phyloP scores from a whole-genome alignment of 2,329 filamentous ascomycete genomes.

The Cercospora brassicicola region DNA sequence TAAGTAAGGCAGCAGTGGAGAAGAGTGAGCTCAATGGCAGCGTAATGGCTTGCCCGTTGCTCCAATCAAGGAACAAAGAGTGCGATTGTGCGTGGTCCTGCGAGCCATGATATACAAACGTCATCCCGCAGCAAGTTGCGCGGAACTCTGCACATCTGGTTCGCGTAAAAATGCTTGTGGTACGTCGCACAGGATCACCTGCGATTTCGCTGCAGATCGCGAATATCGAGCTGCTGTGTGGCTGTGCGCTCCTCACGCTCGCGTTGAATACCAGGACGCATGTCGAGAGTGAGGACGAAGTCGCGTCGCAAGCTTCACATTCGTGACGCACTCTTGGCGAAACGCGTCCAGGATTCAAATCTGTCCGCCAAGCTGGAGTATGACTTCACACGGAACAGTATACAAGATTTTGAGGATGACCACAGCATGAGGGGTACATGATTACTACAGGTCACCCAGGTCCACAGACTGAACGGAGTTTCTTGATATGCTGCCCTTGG shows the following conservation, averaged over 20 bases:
- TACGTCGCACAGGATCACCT: background rate
- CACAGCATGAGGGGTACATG: background rate
- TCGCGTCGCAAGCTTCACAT: slow-evolving; percentile 2
- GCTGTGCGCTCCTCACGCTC: background rate
- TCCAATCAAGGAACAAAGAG: slow-evolving; percentile 10
- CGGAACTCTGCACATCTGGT: slow-evolving; percentile 1
- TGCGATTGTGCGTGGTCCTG: slow-evolving; percentile 3
- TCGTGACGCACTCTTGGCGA: background rate
- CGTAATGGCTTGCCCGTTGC: background rate
- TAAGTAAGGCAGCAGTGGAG: background rate
- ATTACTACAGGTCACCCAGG: background rate
- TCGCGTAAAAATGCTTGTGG: slow-evolving; percentile 1
- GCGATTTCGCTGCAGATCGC: background rate
- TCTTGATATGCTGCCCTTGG: background rate
- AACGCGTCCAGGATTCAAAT: background rate
- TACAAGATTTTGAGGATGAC: background rate
- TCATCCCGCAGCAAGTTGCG: slow-evolving; percentile 5
- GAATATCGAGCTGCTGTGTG: background rate
- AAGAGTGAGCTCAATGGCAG: slow-evolving; percentile 8
- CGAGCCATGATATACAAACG: slow-evolving; percentile 5
- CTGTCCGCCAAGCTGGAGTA: background rate
- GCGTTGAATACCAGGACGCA: background rate
- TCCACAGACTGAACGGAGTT: background rate
- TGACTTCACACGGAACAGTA: background rate
- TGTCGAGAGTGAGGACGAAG: background rate